Percentiles rank a stretch among this genome's conserved stretches.
Conservation (phyloP, 2,329 filamentous ascomycete genomes). For the Xylariaceae sp. region DNA sequence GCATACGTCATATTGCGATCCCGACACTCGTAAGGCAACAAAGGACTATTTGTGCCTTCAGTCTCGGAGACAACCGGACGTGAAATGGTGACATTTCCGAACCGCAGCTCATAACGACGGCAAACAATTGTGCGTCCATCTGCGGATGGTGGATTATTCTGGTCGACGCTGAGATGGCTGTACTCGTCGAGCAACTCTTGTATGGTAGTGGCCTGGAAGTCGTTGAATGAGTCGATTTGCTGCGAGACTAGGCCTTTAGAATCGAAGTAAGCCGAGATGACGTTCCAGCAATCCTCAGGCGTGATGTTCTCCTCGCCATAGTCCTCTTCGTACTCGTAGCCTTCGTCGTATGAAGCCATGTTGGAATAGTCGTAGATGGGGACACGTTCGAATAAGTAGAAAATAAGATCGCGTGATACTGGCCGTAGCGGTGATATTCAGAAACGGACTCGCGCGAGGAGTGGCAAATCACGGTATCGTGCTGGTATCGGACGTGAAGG, state of each 20-base stretch:
- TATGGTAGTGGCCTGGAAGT: slow-evolving; percentile 90
- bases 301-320: slow-evolving; percentile 74
- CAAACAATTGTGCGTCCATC: slow-evolving; percentile 78
- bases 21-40: slow-evolving; percentile 91
- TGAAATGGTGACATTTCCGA: slow-evolving; percentile 83
- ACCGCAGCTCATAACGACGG: slow-evolving; percentile 90
- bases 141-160: slow-evolving; percentile 69
- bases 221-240: slow-evolving; percentile 96
- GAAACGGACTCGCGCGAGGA: neutral
- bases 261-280: slow-evolving; percentile 96
- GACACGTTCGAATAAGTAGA: neutral
- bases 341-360: slow-evolving; percentile 56
- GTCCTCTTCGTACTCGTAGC: slow-evolving; percentile 63
- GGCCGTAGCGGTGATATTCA: neutral
- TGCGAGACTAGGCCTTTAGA: slow-evolving; percentile 93
- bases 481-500: neutral
- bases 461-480: neutral
- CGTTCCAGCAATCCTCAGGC: slow-evolving; percentile 96
- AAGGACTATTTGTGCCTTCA: slow-evolving; percentile 77
- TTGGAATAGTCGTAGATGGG: neutral
- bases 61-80: slow-evolving; percentile 89
- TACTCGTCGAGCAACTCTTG: slow-evolving; percentile 93
- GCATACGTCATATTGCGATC: slow-evolving; percentile 95
- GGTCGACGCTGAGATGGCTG: slow-evolving; percentile 84
- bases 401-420: neutral